Evolutionary conservation across 495 filamentous ascomycete species (phyloP).

Genomic region (Penicillium nucicola): DNA sequence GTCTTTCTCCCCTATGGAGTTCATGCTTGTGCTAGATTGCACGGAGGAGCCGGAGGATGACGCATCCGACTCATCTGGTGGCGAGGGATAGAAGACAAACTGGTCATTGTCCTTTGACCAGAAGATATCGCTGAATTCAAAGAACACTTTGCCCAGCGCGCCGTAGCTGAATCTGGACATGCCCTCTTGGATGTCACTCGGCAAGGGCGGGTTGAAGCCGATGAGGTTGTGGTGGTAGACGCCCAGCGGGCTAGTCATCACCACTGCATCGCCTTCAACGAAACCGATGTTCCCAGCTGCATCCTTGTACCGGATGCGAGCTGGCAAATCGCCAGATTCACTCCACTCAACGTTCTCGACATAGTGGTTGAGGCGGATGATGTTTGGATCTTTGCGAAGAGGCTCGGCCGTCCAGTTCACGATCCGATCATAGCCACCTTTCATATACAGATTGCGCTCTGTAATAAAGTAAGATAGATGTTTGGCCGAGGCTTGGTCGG

Average conservation of each 20-base stretch:
- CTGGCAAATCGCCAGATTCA: constrained; percentile 9
- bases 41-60: constrained; percentile 14
- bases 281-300: constrained; percentile 1
- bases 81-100: constrained; percentile 24
- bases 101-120: constrained; percentile 26
- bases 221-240: constrained; percentile 23
- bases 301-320: constrained; percentile 15
- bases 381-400: constrained; percentile 8
- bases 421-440: constrained; percentile 24
- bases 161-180: constrained; percentile 20
- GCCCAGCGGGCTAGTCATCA: constrained; percentile 21
- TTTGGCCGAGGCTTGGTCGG: constrained; percentile 19
- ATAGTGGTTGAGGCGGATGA: constrained; percentile 16
- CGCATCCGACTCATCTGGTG: constrained; percentile 8
- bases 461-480: constrained; percentile 24
- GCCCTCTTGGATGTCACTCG: constrained; percentile 22
- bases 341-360: constrained; percentile 20
- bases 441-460: constrained; percentile 26
- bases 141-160: constrained; percentile 24
- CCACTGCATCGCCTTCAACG: constrained; percentile 15
- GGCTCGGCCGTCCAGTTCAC: constrained; percentile 20
- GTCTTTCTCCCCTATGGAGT: constrained; percentile 14
- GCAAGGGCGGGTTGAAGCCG: constrained; percentile 21
- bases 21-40: constrained; percentile 9
- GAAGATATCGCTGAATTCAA: constrained; percentile 25